Base-by-base conservation (phyloP, 495 filamentous ascomycete species). In the Rhypophila decipiens region DNA sequence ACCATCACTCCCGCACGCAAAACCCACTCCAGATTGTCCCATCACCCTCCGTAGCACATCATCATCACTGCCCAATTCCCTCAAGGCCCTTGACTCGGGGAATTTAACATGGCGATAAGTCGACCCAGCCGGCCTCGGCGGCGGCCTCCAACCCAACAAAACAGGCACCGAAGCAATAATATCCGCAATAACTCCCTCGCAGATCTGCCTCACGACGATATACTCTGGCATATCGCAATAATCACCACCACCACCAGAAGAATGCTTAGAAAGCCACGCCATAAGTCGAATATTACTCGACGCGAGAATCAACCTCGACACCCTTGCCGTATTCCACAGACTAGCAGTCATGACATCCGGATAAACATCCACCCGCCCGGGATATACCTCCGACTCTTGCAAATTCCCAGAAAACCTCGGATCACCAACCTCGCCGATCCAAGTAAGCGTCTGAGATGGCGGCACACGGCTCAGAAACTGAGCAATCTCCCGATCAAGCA, bases 311-410 rank as follows among this genome's bases (percentile, higher is more conserved):
- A 79, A 48, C 0, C 74, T 58, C 9, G 63, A 44, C 2, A 66
- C 56, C 7, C 73, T 63, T 15, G 59, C 58, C 17, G 65, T 58
- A 50, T 78, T 77, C 67, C 67, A 71, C 13, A 67, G 59, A 44
- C 58, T 67, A 11, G 68, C 68, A 10, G 70, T 68, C 51, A 68
- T 70, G 39, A 77, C 60, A 53, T 78, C 73, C 7, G 48, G 52
- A 52, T 75, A 79, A 21, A 72, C 53, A 47, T 79, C 75, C 22
- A 79, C 60, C n/a, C 68, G 63, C 19, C 76, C 76, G 0, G 75
- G 73, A 47, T 68, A 79, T 0, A 71, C 68, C n/a, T 75, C 73
- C 5, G 60, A 55, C 20, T 66, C 50, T 8, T 39, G 33, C 41
- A 67, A 65, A 44, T 69, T 61, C 8, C 58, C 63, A 60, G 49